Evolutionary conservation across 306 rosid species (phyloP), one percentile per base, ranked within the genome.

Genomic region (Malus orientalis): DNA sequence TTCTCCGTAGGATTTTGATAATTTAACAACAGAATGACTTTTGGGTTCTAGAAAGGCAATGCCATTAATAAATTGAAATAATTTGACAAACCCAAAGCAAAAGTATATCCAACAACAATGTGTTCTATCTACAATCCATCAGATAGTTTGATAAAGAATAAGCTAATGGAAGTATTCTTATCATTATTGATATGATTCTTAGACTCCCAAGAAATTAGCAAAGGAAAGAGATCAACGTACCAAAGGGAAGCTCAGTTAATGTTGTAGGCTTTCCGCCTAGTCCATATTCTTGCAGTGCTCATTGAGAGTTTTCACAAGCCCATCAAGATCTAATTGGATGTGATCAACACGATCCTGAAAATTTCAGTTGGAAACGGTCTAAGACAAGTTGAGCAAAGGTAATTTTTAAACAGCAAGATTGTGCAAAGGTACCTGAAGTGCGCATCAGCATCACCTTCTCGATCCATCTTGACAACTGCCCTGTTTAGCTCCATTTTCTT

Each of bases 271-370:
- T 96, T 75, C 90, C 86, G 47, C 89, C 91, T 78, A 96, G 83
- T 64, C 98, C 98, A 78, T 92, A 93, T 82, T 88, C 92, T 96
- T 96, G 89, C 98, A 91, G 44, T 93, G 91, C 68, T 93, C 96
- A 80, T 89, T 96, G 74, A 96, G 85, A 69, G 87, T 81, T 88
- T 91, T 96, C 78, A 91, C 94, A 60, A 92, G 80, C 76, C 87
- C 97, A 77, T 92, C 97, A 78, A 96, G 91, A 23, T 85, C 93
- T 62, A 88, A 84, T 73, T 89, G 97, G 76, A 96, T 88, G 69
- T 42, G 89, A 80, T 87, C 93, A 77, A 82, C 94, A 66, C 82
- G 91, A 47, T 45, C 91, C 98, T 93, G 89, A 88, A 89, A 86
- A 32, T 79, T 84, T 55, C 69, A 78, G 76, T 69, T 70, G 73